Base-by-base conservation (phyloP, 768 basidiomycete genomes). In the Pleurotus salmoneostramineus region DNA sequence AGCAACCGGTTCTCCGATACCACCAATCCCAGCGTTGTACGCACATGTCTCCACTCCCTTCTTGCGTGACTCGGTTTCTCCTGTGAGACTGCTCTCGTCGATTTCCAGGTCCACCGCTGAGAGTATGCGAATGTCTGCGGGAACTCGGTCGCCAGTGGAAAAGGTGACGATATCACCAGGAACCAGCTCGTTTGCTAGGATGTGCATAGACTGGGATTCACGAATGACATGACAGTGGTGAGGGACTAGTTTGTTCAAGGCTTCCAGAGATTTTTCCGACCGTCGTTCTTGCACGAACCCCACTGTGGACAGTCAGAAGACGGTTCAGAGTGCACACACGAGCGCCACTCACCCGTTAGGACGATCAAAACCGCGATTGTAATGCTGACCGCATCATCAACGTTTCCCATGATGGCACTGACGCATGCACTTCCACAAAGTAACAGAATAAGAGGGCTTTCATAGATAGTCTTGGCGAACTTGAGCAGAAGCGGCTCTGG, bases 151-250 rank as follows among this genome's bases (percentile, higher is more conserved):
- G 15, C 95, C 95, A 0, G 94, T 95, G 27, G 82, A 74, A 74
- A 98, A 91, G 0, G 87, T 87, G 58, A 98, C 87, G 50, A 98
- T 80, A 68, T 98, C 95, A 33, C 95, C 95, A 0, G 95, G 95
- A 3, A 98, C 91, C n/a, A 98, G 86, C 66, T 96, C 92, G 70
- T 98, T 98, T 0, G 95, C 96, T 34, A 98, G 85, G n/a, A 93
- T 74, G 62, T 93, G 93, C 40, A 84, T 71, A 10, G 84, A 83
- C 63, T 84, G 80, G 32, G 83, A 83, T 71, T 88, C 88, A 11
- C 95, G 89, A 56, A 91, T 78, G 60, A 97, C 86, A 67, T 95
- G 93, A 68, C 94, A 96, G 69, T 96, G 93, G 70, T 98, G 95
- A 0, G 95, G 95, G 17, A 98, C 95, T 43, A 98, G 88, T 71